Base-by-base conservation (phyloP, 2,329 filamentous ascomycete species). In the Xylaria sp. region DNA sequence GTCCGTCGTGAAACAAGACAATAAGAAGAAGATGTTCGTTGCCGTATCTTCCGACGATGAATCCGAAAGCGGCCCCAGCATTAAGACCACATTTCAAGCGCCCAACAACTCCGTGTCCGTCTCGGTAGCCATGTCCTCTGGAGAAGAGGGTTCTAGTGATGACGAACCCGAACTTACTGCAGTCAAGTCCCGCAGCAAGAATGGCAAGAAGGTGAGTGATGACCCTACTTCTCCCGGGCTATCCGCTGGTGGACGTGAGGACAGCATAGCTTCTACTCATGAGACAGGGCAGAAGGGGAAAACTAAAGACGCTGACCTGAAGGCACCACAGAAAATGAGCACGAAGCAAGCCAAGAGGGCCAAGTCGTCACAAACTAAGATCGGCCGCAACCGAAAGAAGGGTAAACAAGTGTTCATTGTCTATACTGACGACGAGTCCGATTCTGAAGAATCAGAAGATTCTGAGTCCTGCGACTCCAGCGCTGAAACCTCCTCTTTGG, bases 181-280 rank as follows among this genome's bases (percentile, higher is more conserved):
- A 35, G 34, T 7, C 1, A 60, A 42, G 11, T 9, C 49, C 19
- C 64, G 65, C 59, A 63, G 63, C n/a, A 69, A 68, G 7, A 57
- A 65, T 51, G 42, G 52, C 16, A 58, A 66, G 34, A 61, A 57
- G 44, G 8, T 44, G 4, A 58, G n/a, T 13, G 19, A 7, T n/a
- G 37, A 23, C 34, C 2, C 34, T 5, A 52, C 57, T 46, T 42
- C 52, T 34, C 2, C 53, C 13, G 59, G 57, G 2, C 55, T 56
- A 3, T 59, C 62, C 23, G 37, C 8, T 2, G 44, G 37, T 13
- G 50, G 57, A n/a, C 52, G 54, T 10, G 62, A 63, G 52, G 54
- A 55, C 8, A 44, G 54, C n/a, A 57, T n/a, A 30, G n/a, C 57
- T 34, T 23, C 52, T 11, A 19, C 49, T 35, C n/a, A 35, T 8